These are phyloP conservation scores for Ceratocystis eucalypticola DNA, from an alignment of 2,329 filamentous ascomycete genomes.

Conservation along the genomic window DNA sequence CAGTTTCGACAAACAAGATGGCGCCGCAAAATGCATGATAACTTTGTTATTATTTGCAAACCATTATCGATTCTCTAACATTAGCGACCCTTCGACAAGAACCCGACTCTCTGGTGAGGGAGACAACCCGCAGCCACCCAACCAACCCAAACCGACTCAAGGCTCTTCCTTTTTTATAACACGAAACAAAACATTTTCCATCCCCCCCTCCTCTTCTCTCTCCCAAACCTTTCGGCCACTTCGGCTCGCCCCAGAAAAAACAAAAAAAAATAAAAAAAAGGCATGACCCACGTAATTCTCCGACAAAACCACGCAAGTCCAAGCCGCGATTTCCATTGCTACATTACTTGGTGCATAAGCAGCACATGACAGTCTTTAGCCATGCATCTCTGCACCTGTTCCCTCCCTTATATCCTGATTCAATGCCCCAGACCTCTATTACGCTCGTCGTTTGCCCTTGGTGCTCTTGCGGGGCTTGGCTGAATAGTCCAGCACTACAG, in stretches of 20 bases:
- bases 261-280: neutral
- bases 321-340: neutral
- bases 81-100: too few relatives aligned
- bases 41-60: neutral
- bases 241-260: neutral
- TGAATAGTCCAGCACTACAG: conserved; percentile 9
- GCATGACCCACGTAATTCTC: neutral
- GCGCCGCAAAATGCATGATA: neutral
- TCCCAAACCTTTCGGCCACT: neutral
- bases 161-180: neutral
- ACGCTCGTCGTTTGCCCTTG: neutral
- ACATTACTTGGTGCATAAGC: neutral
- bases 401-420: too few relatives aligned
- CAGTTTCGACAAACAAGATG: neutral
- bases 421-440: neutral
- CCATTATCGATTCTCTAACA: too few relatives aligned
- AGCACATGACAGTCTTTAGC: neutral
- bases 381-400: neutral
- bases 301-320: neutral
- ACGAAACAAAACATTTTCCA: conserved; percentile 3
- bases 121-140: neutral
- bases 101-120: neutral
- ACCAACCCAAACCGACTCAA: neutral
- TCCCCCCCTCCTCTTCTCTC: neutral
- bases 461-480: neutral